A percentile compares a stretch with the other conserved stretches of the same genome.
phyloP scores from a whole-genome alignment of 2,329 filamentous ascomycete genomes.

The Mycosphaerelloides madeirae region DNA sequence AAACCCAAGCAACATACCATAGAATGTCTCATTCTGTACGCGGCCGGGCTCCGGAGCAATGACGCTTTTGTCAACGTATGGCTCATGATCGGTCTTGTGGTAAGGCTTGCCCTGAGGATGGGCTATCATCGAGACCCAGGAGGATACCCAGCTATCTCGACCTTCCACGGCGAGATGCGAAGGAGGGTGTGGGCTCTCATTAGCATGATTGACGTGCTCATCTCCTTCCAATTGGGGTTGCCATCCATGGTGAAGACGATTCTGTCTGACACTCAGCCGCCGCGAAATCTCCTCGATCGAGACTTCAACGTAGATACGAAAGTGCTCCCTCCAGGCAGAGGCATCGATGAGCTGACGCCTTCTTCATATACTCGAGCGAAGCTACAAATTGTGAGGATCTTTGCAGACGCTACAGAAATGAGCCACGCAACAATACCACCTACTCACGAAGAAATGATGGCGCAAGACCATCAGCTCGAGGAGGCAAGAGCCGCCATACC shows the following conservation, averaged over 20 bases:
- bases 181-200: slow-evolving; percentile 42
- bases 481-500: slow-evolving; percentile 34
- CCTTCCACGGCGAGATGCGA: slow-evolving; percentile 45
- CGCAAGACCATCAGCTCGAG: slow-evolving; percentile 35
- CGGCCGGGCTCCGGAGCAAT: slow-evolving; percentile 26
- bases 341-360: slow-evolving; percentile 31
- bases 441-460: slow-evolving; percentile 35
- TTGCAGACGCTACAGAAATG: slow-evolving; percentile 38
- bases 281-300: slow-evolving; percentile 42
- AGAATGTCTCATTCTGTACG: slow-evolving; percentile 37
- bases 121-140: slow-evolving; percentile 45
- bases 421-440: slow-evolving; percentile 36
- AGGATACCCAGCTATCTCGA: slow-evolving; percentile 39
- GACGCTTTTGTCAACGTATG: slow-evolving; percentile 36
- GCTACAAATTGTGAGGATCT: slow-evolving; percentile 31
- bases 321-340: slow-evolving; percentile 35
- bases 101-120: slow-evolving; percentile 39
- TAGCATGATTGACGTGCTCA: slow-evolving; percentile 42
- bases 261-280: slow-evolving; percentile 41
- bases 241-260: slow-evolving; percentile 45
- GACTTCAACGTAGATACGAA: slow-evolving; percentile 38
- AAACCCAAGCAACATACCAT: slow-evolving; percentile 42
- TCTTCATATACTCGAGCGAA: slow-evolving; percentile 36
- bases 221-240: slow-evolving; percentile 47
- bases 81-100: slow-evolving; percentile 39